A percentile compares a stretch with the other conserved stretches of the same genome.
Evolutionary conservation across 1,139 yeast genomes (phyloP).

Genomic region (Pichia sp.): DNA sequence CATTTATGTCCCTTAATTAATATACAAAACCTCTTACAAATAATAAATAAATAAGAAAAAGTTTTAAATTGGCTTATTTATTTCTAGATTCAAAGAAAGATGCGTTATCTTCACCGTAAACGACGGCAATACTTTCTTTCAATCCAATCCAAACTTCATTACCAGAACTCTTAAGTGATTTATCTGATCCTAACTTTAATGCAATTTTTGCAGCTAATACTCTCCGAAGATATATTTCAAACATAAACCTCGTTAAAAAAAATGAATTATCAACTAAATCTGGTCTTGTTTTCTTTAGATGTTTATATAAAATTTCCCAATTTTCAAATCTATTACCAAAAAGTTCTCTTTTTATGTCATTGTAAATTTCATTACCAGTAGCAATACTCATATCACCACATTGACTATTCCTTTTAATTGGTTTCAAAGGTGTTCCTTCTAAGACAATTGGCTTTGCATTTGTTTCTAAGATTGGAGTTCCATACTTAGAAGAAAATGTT

Average conservation of each 20-base stretch:
- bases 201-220: slow-evolving; percentile 25
- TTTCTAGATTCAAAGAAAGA: slow-evolving; percentile 21
- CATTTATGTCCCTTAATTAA: too few relatives aligned
- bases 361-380: slow-evolving; percentile 23
- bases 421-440: slow-evolving; percentile 1
- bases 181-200: slow-evolving; percentile 20
- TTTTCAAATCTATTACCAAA: slow-evolving; percentile 13
- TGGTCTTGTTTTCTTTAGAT: slow-evolving; percentile 12
- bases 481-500: slow-evolving; percentile 5
- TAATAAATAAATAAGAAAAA: neutral
- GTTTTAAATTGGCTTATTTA: neutral
- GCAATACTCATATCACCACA: slow-evolving; percentile 25
- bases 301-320: slow-evolving; percentile 16
- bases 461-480: slow-evolving; percentile 8
- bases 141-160: slow-evolving; percentile 14
- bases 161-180: slow-evolving; percentile 15
- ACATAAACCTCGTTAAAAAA: slow-evolving; percentile 21
- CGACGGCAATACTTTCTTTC: slow-evolving; percentile 14
- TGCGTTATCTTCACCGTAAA: slow-evolving; percentile 24
- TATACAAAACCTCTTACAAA: neutral
- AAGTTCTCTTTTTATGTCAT: slow-evolving; percentile 14
- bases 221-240: slow-evolving; percentile 27
- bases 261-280: slow-evolving; percentile 24
- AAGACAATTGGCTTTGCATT: neutral
- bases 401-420: slow-evolving; percentile 17